Evolutionary conservation across 352 stramenopile species (phyloP).

Genomic region (Phytophthora rubi): DNA sequence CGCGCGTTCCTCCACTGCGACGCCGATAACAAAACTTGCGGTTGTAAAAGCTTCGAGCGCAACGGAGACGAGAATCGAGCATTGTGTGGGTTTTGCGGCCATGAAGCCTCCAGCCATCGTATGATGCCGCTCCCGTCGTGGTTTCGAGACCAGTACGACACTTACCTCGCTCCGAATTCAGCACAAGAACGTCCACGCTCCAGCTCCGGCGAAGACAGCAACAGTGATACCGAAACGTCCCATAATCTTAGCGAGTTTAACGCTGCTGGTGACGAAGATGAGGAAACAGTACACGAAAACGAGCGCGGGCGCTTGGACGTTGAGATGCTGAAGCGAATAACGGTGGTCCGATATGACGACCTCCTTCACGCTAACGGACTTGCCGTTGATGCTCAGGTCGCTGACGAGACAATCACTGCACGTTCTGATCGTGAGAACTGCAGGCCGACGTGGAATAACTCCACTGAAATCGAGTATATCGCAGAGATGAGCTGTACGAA

Average conservation of each 20-base stretch:
- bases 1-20: slow-evolving; percentile 63
- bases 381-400: not conserved
- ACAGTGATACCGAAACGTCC: slow-evolving; percentile 23
- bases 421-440: not conserved
- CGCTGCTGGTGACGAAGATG: slow-evolving; percentile 17
- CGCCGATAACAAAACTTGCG: slow-evolving; percentile 38
- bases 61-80: not conserved
- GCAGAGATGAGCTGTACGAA: not conserved
- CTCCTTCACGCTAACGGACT: slow-evolving; percentile 30
- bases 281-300: slow-evolving; percentile 43
- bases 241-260: not conserved
- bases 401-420: not conserved
- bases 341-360: slow-evolving; percentile 29
- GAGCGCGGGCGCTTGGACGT: slow-evolving; percentile 27
- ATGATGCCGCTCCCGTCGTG: slow-evolving; percentile 64
- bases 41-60: slow-evolving; percentile 70
- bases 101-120: slow-evolving; percentile 36
- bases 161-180: slow-evolving; percentile 37
- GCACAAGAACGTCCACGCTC: slow-evolving; percentile 6
- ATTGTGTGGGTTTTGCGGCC: slow-evolving; percentile 58
- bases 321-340: slow-evolving; percentile 21
- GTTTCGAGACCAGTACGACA: slow-evolving; percentile 77
- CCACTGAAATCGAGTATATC: slow-evolving; percentile 8
- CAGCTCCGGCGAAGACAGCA: slow-evolving; percentile 12
- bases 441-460: not conserved